Evolutionary conservation across 2,329 filamentous ascomycete genomes (phyloP).

Genomic region (Tolypocladium ovalisporum): DNA sequence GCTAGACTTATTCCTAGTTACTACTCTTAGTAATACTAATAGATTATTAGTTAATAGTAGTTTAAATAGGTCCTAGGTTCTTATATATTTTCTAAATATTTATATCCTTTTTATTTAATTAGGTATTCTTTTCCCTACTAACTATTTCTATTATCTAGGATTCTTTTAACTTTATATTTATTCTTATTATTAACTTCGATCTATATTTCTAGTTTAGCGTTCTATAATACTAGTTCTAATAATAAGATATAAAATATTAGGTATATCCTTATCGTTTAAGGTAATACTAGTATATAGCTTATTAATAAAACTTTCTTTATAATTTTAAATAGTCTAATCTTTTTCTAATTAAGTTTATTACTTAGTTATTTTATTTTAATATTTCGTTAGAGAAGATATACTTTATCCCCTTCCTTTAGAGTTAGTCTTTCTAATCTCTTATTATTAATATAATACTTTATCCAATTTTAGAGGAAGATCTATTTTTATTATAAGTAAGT

Average conservation of each 20-base stretch:
- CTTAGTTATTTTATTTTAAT: background rate
- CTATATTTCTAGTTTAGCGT: too few species aligned
- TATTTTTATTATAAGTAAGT: background rate
- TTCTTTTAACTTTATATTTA: background rate
- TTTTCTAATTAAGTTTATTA: background rate
- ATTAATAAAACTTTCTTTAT: background rate
- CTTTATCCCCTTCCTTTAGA: background rate
- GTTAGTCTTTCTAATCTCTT: background rate
- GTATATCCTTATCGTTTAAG: background rate
- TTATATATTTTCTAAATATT: background rate
- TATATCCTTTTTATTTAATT: background rate
- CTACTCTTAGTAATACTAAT: background rate
- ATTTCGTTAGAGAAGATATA: background rate
- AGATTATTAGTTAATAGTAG: too few species aligned
- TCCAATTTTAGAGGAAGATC: background rate
- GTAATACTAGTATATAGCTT: background rate
- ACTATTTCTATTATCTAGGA: background rate
- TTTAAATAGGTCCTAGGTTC: background rate
- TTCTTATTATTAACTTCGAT: background rate
- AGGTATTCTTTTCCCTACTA: background rate
- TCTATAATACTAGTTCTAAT: too few species aligned
- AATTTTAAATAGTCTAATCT: background rate
- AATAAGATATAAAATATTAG: background rate
- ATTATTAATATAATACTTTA: background rate
- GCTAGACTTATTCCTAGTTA: background rate